Evolutionary conservation across 768 basidiomycete genomes (phyloP), one percentile per base, ranked within the genome.

Genomic region (Steccherinum ochraceum): DNA sequence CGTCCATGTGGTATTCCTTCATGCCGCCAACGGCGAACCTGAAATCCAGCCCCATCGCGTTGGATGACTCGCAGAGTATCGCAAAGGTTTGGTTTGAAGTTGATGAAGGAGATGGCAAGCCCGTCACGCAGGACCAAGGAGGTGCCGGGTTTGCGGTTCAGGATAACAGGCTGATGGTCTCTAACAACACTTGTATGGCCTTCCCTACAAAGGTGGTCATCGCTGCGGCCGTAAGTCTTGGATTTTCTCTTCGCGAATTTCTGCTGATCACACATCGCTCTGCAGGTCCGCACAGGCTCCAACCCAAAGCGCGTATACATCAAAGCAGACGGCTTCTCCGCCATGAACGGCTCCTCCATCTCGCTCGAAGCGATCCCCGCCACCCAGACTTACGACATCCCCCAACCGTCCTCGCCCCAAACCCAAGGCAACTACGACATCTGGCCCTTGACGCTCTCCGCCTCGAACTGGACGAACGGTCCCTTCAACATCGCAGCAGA

Each of bases 11-110:
- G 61, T 61, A 71, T 49, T 76, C 74, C 53, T 58, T 72, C n/a
- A 72, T 72, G 4, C 70, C 70, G 2, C 65, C 27, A 1, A 25
- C 46, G 13, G n/a, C n/a, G 12, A 27, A 24, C 46, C 19, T 16
- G 30, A 7, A 7, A 16, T 35, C 30, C 30, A 16, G 7, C 16
- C 7, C 30, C 46, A 27, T 26, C 3, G 12, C 27, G 27, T 25
- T 77, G 51, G 59, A 71, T 56, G 53, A 68, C 5, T 51, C 66
- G 4, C 61, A 60, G 7, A 76, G 75, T n/a, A 67, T 78, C 48
- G 68, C 73, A 25, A 72, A 70, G 26, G 77, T 77, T 59, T 77
- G 74, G 74, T 78, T 78, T 58, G 63, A 68, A 23, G 71, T 77
- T 5, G 68, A 77, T 52, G 74, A 76, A 52, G 46, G 46, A 4